These are phyloP conservation scores for Canavalia ensiformis DNA, from an alignment of 306 rosid genomes.

Conservation along the genomic window DNA sequence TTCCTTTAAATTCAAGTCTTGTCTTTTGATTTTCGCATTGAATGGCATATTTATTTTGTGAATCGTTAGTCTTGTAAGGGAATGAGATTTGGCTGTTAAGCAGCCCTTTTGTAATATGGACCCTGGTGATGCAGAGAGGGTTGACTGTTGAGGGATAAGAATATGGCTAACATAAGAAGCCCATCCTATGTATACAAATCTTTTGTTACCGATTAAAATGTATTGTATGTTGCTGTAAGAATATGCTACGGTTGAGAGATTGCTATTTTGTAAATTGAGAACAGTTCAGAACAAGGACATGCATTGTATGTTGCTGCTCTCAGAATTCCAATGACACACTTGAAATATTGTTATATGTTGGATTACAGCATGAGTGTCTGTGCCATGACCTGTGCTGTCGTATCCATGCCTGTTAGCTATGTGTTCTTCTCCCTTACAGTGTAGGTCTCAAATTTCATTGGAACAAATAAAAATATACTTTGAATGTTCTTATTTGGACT, in stretches of 20 bases:
- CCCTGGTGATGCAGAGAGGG: background rate
- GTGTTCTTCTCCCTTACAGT: conserved; percentile 30
- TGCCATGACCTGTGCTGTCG: conserved; percentile 1
- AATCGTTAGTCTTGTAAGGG: conserved; percentile 26
- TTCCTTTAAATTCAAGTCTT: conserved; percentile 4
- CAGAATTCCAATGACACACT: background rate
- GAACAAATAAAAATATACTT: conserved; percentile 20
- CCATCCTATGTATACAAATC: background rate
- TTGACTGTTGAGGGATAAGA: background rate
- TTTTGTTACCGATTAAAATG: conserved; percentile 13
- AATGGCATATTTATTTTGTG: conserved; percentile 14
- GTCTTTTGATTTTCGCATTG: conserved; percentile 17
- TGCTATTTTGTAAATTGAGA: background rate
- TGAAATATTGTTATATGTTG: background rate
- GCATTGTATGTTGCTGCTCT: background rate
- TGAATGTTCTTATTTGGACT: conserved; percentile 49
- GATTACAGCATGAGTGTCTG: background rate
- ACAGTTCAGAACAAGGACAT: background rate
- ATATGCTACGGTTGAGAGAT: too few relatives aligned
- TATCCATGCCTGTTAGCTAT: background rate
- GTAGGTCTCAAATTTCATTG: background rate
- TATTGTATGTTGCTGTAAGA: background rate
- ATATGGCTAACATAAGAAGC: conserved; percentile 9
- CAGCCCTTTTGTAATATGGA: conserved; percentile 6
- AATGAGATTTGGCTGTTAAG: conserved; percentile 1